phyloP scores from a whole-genome alignment of 192 early-diverging fungal species.

The Spizellomyces punctatus region DNA sequence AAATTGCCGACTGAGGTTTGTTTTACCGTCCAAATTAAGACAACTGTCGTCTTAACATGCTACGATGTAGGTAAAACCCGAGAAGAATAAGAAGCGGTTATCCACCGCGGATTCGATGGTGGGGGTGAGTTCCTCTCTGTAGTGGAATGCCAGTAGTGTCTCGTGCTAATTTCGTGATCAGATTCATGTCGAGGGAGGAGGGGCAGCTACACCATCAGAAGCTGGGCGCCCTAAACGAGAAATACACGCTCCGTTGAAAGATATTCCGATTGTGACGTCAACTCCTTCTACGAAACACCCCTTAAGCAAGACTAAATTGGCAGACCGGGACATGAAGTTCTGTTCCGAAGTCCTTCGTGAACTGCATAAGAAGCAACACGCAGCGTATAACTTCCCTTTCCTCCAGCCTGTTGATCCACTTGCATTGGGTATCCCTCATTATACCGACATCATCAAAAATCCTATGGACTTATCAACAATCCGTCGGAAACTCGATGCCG shows the following conservation, averaged over 20 bases:
- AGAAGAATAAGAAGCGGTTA: slow-evolving; percentile 27
- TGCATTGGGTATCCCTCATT: slow-evolving; percentile 82
- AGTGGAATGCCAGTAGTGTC: no score
- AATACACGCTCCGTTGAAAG: slow-evolving; percentile 32
- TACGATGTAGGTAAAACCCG: slow-evolving; percentile 14
- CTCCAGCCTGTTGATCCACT: slow-evolving; percentile 83
- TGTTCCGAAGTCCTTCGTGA: slow-evolving; percentile 40
- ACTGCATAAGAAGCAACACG: slow-evolving; percentile 41
- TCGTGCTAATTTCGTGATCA: no score
- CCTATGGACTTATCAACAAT: slow-evolving; percentile 92
- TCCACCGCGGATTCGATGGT: slow-evolving; percentile 12
- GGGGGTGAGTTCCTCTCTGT: neutral
- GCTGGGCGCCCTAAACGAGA: slow-evolving; percentile 38
- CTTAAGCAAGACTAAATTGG: slow-evolving; percentile 1
- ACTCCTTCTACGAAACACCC: neutral
- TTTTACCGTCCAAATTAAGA: neutral
- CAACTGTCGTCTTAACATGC: neutral
- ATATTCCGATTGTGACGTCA: slow-evolving; percentile 13
- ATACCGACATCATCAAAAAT: slow-evolving; percentile 79
- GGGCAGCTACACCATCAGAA: neutral
- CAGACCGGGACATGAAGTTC: slow-evolving; percentile 37
- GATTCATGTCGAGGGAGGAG: neutral
- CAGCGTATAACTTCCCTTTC: slow-evolving; percentile 44
- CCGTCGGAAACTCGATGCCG: slow-evolving; percentile 64
- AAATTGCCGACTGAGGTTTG: slow-evolving; percentile 36